A percentile compares a stretch with the other conserved stretches of the same genome.
These are phyloP conservation scores for Candida tallmaniae DNA, from an alignment of 805 yeast species.

Conservation along the genomic window DNA sequence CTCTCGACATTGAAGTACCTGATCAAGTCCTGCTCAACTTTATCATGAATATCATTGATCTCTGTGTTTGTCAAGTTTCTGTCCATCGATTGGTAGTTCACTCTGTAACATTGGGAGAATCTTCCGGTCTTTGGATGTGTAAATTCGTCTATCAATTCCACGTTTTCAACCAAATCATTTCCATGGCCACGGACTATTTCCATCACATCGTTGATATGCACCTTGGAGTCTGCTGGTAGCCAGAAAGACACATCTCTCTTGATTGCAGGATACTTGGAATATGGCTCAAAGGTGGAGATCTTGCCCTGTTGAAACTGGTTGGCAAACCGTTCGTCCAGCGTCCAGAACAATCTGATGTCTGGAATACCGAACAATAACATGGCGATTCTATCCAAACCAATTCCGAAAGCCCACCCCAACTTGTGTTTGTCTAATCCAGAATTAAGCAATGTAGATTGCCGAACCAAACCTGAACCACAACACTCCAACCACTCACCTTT, in stretches of 20 bases:
- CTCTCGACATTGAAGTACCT: slow-evolving; percentile 54
- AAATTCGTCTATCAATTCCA: slow-evolving; percentile 74
- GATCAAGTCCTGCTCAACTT: slow-evolving; percentile 56
- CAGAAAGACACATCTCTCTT: slow-evolving; percentile 89
- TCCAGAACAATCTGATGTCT: slow-evolving; percentile 92
- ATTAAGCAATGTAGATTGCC: slow-evolving; percentile 67
- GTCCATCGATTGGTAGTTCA: slow-evolving; percentile 95
- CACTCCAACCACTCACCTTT: slow-evolving; percentile 97
- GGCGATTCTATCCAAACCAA: slow-evolving; percentile 92
- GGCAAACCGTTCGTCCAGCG: slow-evolving; percentile 70
- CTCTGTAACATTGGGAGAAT: slow-evolving; percentile 80
- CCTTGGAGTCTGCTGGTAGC: slow-evolving; percentile 48
- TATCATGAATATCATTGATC: slow-evolving; percentile 66
- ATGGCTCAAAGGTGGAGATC: slow-evolving; percentile 76
- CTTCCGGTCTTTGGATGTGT: slow-evolving; percentile 76
- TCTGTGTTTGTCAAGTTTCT: slow-evolving; percentile 83
- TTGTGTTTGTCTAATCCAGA: slow-evolving; percentile 59
- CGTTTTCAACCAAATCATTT: slow-evolving; percentile 87
- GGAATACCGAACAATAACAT: slow-evolving; percentile 95
- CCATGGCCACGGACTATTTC: slow-evolving; percentile 82
- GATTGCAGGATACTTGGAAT: slow-evolving; percentile 87
- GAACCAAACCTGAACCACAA: slow-evolving; percentile 92
- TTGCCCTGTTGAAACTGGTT: slow-evolving; percentile 63
- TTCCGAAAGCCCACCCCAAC: slow-evolving; percentile 96
- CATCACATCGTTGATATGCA: slow-evolving; percentile 91